Conservation (phyloP, 768 basidiomycete genomes). For the Mycena crocata region DNA sequence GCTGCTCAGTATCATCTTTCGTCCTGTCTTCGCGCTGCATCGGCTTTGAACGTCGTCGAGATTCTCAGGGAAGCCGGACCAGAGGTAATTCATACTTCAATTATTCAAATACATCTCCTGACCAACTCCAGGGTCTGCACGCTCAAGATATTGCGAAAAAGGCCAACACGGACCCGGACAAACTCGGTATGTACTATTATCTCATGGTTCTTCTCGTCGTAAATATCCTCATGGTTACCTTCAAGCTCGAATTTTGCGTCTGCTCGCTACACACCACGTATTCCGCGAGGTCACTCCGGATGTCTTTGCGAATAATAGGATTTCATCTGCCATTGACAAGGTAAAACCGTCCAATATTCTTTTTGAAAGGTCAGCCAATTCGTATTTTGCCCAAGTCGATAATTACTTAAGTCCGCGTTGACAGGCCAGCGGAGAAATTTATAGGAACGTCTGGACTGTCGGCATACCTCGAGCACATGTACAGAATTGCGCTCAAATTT, state of each 20-base stretch:
- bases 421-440: too few relatives aligned
- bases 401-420: too few relatives aligned
- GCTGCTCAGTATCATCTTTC: slow-evolving; percentile 31
- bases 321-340: slow-evolving; percentile 44
- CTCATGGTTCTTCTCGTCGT: background rate
- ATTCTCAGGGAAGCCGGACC: slow-evolving; percentile 47
- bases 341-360: slow-evolving; percentile 35
- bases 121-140: slow-evolving; percentile 37
- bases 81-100: slow-evolving; percentile 18
- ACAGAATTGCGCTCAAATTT: too few relatives aligned
- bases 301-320: slow-evolving; percentile 46
- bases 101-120: background rate
- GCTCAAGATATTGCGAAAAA: slow-evolving; percentile 44
- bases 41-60: slow-evolving; percentile 42
- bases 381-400: too few relatives aligned
- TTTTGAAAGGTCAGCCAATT: slow-evolving; percentile 37
- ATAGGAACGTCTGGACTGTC: too few relatives aligned
- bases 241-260: slow-evolving; percentile 44
- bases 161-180: slow-evolving; percentile 33
- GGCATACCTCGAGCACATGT: too few relatives aligned
- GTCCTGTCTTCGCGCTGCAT: slow-evolving; percentile 30
- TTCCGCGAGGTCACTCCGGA: slow-evolving; percentile 45
- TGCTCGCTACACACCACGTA: slow-evolving; percentile 48
- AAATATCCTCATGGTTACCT: background rate
- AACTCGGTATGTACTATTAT: too few relatives aligned